These are phyloP conservation scores for Phytophthora nicotianae DNA, from an alignment of 352 stramenopile genomes.

Conservation along the genomic window DNA sequence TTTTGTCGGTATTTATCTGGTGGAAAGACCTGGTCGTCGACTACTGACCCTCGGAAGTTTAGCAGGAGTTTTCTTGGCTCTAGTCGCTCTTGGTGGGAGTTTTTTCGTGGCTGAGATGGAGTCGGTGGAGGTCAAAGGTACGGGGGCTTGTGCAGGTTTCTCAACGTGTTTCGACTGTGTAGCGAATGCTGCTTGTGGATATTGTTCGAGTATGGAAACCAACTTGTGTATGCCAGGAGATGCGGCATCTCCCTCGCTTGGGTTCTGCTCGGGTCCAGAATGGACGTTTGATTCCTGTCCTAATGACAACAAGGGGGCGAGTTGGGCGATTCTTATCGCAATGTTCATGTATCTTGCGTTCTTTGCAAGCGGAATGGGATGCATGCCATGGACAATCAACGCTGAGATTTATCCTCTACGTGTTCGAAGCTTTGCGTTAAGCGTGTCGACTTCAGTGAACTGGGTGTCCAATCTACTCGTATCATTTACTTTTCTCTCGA, in stretches of 20 bases:
- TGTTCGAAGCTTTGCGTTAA: slow-evolving; percentile 87
- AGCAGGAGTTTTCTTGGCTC: slow-evolving; percentile 20
- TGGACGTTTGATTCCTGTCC: slow-evolving; percentile 67
- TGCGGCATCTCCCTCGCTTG: slow-evolving; percentile 9
- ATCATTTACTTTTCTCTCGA: slow-evolving; percentile 94
- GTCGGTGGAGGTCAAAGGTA: slow-evolving; percentile 20
- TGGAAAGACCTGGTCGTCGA: slow-evolving; percentile 24
- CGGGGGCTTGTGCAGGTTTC: slow-evolving; percentile 39
- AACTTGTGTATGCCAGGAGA: slow-evolving; percentile 41
- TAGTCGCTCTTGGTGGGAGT: slow-evolving; percentile 22
- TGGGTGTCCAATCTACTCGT: slow-evolving; percentile 94
- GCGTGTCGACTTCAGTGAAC: slow-evolving; percentile 89
- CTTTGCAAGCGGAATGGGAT: slow-evolving; percentile 84
- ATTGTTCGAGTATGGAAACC: slow-evolving; percentile 12
- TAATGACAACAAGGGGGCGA: slow-evolving; percentile 37
- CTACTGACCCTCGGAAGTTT: slow-evolving; percentile 23
- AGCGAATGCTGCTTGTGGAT: slow-evolving; percentile 54
- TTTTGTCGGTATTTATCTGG: slow-evolving; percentile 28
- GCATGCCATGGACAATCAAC: slow-evolving; percentile 95
- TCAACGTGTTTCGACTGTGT: slow-evolving; percentile 75
- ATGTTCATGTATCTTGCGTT: slow-evolving; percentile 79
- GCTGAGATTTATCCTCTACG: slow-evolving; percentile 94
- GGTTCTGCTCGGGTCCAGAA: slow-evolving; percentile 24
- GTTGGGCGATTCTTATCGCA: slow-evolving; percentile 60
- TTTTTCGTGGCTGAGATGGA: slow-evolving; percentile 27